phyloP scores from a whole-genome alignment of 495 filamentous ascomycete species.

The Neurospora hispaniola region DNA sequence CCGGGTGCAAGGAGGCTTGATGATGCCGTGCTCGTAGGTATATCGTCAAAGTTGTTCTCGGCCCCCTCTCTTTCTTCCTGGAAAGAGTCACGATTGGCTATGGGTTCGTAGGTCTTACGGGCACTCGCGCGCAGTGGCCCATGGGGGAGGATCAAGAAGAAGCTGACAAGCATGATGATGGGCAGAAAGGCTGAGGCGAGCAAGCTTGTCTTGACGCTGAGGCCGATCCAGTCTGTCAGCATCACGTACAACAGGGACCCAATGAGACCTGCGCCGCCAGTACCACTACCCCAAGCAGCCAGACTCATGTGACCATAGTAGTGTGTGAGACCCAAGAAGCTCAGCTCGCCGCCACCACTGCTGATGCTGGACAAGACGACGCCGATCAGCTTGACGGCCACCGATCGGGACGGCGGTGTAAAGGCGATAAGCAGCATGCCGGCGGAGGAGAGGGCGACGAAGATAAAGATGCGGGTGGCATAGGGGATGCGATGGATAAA shows the following conservation, averaged over 20 bases:
- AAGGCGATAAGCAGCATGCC: slow-evolving; percentile 87
- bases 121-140: slow-evolving; percentile 39
- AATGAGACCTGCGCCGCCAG: slow-evolving; percentile 77
- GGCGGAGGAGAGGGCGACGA: slow-evolving; percentile 56
- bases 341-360: slow-evolving; percentile 77
- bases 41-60: slow-evolving; percentile 27
- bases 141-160: slow-evolving; percentile 68
- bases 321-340: slow-evolving; percentile 83
- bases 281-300: slow-evolving; percentile 88
- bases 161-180: slow-evolving; percentile 69
- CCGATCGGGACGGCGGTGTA: slow-evolving; percentile 53
- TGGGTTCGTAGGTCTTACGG: slow-evolving; percentile 30
- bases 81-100: slow-evolving; percentile 15
- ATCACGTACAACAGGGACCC: slow-evolving; percentile 82
- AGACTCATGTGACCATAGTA: slow-evolving; percentile 86
- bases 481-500: slow-evolving; percentile 87
- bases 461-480: slow-evolving; percentile 56
- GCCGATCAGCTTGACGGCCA: slow-evolving; percentile 66
- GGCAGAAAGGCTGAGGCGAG: slow-evolving; percentile 70
- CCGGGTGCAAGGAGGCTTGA: slow-evolving; percentile 30
- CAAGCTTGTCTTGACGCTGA: slow-evolving; percentile 60
- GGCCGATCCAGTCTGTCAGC: slow-evolving; percentile 64
- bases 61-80: slow-evolving; percentile 27
- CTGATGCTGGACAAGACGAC: slow-evolving; percentile 77
- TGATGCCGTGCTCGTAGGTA: slow-evolving; percentile 15